Evolutionary conservation across 805 yeast genomes (phyloP), one percentile per base, ranked within the genome.

Genomic region (Starmerella ratchasimensis): DNA sequence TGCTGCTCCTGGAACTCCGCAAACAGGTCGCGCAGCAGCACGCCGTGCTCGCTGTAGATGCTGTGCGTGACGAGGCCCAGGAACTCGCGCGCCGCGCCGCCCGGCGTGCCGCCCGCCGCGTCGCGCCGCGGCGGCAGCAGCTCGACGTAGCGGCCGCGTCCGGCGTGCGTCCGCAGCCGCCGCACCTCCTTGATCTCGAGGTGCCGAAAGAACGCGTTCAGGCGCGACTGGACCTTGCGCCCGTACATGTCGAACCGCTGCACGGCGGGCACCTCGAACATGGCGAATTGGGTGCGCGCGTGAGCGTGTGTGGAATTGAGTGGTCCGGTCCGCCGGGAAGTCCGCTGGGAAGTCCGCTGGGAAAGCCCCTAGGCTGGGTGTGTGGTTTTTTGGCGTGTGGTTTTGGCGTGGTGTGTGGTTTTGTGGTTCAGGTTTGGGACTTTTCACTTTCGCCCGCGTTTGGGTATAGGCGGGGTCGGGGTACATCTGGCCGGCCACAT

Each of bases 41-140:
- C 28, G 10, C 48, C 48, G 2, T 22, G 10, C 16, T 16, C 25
- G 20, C 34, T 23, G 27, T 15, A 45, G 10, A 45, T 33, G 14
- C 39, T 31, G 11, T 37, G 34, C 4, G 48, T 42, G 2, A 36
- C 39, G 13, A 45, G 34, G 6, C 48, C 48, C 10, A 42, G 21
- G 23, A 31, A 45, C 8, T 32, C 32, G 15, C 24, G 31, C n/a
- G 14, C 18, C 14, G n/a, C 20, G 32, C 14, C 15, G 15, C 14
- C 19, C 27, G 14, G 23, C 22, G n/a, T 17, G 21, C 3, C 24
- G 10, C 36, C 33, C 10, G 16, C 16, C 6, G 32, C 23, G 9
- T 8, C 16, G 24, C 17, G 7, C n/a, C 14, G 11, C 4, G 3
- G 13, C n/a, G 3, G 6, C 18, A 34, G 16, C n/a, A 15, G 15